phyloP scores from a whole-genome alignment of 1,284 basidiomycete species.

The Stereum hirsutum region DNA sequence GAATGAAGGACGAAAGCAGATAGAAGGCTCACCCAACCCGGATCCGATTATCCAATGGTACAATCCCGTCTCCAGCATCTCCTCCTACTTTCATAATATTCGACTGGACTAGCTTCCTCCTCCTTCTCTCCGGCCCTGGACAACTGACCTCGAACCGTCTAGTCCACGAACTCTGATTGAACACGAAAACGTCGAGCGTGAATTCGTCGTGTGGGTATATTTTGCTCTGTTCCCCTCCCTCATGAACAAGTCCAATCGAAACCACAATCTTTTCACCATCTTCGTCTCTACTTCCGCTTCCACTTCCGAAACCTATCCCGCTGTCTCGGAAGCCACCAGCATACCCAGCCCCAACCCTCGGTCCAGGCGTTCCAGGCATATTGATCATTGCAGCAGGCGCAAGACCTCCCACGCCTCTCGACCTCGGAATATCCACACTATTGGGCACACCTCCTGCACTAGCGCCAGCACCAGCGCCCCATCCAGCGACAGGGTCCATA shows the following conservation, averaged over 20 bases:
- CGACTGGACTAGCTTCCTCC: too few relatives aligned
- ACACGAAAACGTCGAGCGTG: constrained; percentile 81
- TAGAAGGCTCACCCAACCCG: constrained; percentile 59
- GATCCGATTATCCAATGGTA: constrained; percentile 75
- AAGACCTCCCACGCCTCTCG: constrained; percentile 26
- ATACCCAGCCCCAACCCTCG: constrained; percentile 35
- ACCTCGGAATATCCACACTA: constrained; percentile 55
- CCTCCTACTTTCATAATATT: constrained; percentile 18
- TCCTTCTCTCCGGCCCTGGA: constrained; percentile 41
- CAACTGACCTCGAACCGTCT: constrained; percentile 71
- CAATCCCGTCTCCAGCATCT: constrained; percentile 46
- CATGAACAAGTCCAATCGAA: constrained; percentile 57
- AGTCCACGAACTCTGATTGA: constrained; percentile 74
- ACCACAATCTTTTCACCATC: constrained; percentile 38
- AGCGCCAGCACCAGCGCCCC: constrained; percentile 37
- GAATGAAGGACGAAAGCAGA: constrained; percentile 4
- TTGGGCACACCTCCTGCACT: constrained; percentile 43
- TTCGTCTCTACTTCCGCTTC: constrained; percentile 30
- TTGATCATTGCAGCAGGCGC: constrained; percentile 14
- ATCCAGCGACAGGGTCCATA: constrained; percentile 42
- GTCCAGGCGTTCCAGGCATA: constrained; percentile 47
- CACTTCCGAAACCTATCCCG: too few relatives aligned
- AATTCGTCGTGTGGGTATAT: constrained; percentile 72
- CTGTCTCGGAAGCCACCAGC: too few relatives aligned
- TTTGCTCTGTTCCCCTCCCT: constrained; percentile 20